A percentile compares a stretch with the other conserved stretches of the same genome.
These are phyloP conservation scores for Cercospora canescens DNA, from an alignment of 2,329 filamentous ascomycete species.

Conservation along the genomic window DNA sequence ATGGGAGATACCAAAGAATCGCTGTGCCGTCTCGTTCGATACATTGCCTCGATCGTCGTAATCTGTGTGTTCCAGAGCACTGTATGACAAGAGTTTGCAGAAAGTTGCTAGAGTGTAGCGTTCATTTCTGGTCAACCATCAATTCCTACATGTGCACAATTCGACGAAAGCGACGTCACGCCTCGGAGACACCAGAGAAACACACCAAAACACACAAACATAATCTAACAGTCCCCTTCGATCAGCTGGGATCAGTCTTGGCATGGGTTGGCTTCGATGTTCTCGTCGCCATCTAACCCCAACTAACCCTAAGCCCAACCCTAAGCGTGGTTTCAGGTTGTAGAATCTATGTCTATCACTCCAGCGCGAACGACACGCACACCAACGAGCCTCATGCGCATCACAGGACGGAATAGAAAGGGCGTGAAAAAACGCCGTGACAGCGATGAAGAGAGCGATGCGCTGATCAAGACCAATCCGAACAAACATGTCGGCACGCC, in stretches of 20 bases:
- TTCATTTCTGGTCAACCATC: not conserved
- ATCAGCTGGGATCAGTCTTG: not conserved
- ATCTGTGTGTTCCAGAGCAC: not conserved
- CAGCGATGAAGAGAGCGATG: not conserved
- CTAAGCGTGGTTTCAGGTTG: not conserved
- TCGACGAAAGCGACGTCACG: not conserved
- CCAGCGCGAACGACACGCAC: not conserved
- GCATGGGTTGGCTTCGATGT: not conserved
- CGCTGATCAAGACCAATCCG: not conserved
- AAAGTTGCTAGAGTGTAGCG: not conserved
- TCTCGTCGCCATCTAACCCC: not conserved
- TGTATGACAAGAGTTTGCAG: not conserved
- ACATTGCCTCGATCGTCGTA: too few relatives aligned
- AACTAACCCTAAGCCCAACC: slow-evolving; percentile 8
- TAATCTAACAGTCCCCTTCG: not conserved
- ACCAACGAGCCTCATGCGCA: not conserved
- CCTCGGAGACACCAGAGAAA: not conserved
- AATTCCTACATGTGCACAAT: not conserved
- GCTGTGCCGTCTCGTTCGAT: not conserved
- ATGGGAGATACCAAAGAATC: not conserved
- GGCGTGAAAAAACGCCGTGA: not conserved
- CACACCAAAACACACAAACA: not conserved
- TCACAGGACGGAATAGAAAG: not conserved
- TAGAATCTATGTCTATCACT: not conserved
- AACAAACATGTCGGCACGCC: not conserved